Evolutionary conservation across 1,139 yeast species (phyloP).

Genomic region (Diutina pseudorugosa): DNA sequence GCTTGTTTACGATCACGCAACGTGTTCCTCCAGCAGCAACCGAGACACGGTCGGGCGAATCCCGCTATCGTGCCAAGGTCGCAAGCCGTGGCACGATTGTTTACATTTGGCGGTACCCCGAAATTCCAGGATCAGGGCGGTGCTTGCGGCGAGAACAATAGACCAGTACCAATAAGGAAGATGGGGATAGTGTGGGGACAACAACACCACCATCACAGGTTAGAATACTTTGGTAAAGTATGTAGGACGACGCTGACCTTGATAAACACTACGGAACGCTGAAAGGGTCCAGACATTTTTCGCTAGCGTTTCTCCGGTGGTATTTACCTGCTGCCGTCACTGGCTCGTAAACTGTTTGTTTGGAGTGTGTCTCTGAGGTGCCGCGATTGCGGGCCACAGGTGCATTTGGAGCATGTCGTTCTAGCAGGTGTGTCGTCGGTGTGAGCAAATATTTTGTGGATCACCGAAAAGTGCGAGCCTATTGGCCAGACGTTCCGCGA

Average conservation of each 20-base stretch:
- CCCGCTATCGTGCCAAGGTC: not conserved
- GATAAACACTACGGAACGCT: too few species aligned
- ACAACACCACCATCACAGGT: too few species aligned
- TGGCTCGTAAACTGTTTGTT: too few species aligned
- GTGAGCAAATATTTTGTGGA: not conserved
- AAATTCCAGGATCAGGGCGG: not conserved
- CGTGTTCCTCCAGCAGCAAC: not conserved
- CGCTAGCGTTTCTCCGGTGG: too few species aligned
- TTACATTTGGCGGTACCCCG: not conserved
- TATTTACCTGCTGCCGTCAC: too few species aligned
- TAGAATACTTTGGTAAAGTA: too few species aligned
- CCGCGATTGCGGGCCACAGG: not conserved
- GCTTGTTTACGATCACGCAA: not conserved
- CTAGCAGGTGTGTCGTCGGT: not conserved
- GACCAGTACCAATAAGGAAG: not conserved
- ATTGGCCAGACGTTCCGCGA: too few species aligned
- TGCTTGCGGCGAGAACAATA: not conserved
- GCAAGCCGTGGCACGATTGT: not conserved
- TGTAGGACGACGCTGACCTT: too few species aligned
- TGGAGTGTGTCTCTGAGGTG: not conserved
- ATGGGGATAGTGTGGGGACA: too few species aligned
- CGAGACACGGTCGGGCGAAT: not conserved
- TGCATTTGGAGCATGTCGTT: not conserved
- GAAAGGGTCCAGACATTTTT: too few species aligned
- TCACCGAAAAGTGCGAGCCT: not conserved